A percentile compares a stretch with the other conserved stretches of the same genome.
phyloP scores from a whole-genome alignment of 192 early-diverging fungal genomes.

The Coemansia sp. region DNA sequence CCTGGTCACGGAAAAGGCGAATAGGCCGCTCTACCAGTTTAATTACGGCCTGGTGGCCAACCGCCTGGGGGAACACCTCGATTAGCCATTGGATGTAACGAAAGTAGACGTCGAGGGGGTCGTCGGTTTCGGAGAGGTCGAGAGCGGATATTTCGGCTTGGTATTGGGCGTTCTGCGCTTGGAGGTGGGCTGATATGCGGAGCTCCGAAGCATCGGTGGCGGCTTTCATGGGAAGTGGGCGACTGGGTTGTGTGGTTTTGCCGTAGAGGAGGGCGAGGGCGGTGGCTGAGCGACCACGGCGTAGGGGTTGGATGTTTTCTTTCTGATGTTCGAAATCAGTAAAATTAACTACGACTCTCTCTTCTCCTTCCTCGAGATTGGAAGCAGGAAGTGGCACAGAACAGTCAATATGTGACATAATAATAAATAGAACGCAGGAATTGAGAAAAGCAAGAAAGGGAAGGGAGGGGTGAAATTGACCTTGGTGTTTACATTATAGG shows the following conservation, averaged over 20 bases:
- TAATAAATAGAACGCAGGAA: background rate
- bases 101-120: slow-evolving; percentile 61
- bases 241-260: slow-evolving; percentile 1
- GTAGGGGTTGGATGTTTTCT: slow-evolving; percentile 73
- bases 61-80: slow-evolving; percentile 60
- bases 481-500: background rate
- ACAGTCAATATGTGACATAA: slow-evolving; percentile 13
- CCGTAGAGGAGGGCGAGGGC: slow-evolving; percentile 45
- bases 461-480: background rate
- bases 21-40: slow-evolving; percentile 56
- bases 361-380: background rate
- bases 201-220: no score
- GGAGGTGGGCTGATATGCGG: slow-evolving; percentile 18
- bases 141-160: slow-evolving; percentile 31
- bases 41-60: slow-evolving; percentile 54
- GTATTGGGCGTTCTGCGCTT: slow-evolving; percentile 40
- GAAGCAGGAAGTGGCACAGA: background rate
- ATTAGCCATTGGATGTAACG: slow-evolving; percentile 64
- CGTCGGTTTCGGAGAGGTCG: slow-evolving; percentile 38
- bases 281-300: slow-evolving; percentile 64
- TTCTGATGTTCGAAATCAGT: slow-evolving; percentile 67
- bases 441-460: background rate
- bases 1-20: slow-evolving; percentile 52
- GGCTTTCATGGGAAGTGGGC: background rate
- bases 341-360: slow-evolving; percentile 27